Percentiles rank a stretch among this genome's conserved stretches.
These are phyloP conservation scores for Medicago arabica DNA, from an alignment of 306 rosid genomes.

Conservation along the genomic window DNA sequence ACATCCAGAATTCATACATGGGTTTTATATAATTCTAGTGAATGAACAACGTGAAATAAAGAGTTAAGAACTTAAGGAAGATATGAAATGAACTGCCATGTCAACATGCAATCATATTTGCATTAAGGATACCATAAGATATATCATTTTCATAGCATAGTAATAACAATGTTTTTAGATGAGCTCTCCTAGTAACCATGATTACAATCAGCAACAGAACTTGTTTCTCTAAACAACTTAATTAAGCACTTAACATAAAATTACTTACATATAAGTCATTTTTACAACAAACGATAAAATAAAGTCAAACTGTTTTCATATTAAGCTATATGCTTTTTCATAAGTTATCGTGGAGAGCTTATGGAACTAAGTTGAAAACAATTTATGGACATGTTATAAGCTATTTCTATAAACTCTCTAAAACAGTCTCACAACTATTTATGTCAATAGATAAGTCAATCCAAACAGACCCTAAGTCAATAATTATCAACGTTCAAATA, in stretches of 20 bases:
- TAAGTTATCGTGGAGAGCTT: neutral
- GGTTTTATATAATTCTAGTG: neutral
- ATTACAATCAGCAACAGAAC: neutral
- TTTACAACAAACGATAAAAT: no score
- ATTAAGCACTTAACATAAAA: no score
- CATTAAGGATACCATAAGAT: neutral
- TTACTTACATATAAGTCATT: no score
- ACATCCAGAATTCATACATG: neutral
- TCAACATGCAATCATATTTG: conserved; percentile 4
- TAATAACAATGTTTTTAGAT: neutral
- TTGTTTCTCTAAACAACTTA: no score
- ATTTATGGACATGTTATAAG: neutral
- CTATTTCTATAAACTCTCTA: neutral
- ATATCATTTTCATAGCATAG: neutral
- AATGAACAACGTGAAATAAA: neutral
- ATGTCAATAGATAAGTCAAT: neutral
- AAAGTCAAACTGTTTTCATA: no score
- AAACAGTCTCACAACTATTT: neutral
- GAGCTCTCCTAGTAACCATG: conserved; percentile 9
- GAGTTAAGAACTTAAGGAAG: neutral
- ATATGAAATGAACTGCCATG: conserved; percentile 13
- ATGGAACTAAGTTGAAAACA: neutral
- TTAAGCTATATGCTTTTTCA: neutral
- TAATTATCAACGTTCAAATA: conserved; percentile 12
- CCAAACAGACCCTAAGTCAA: neutral